Evolutionary conservation across 2,329 filamentous ascomycete species (phyloP).

Genomic region (Dactylella cylindrospora): DNA sequence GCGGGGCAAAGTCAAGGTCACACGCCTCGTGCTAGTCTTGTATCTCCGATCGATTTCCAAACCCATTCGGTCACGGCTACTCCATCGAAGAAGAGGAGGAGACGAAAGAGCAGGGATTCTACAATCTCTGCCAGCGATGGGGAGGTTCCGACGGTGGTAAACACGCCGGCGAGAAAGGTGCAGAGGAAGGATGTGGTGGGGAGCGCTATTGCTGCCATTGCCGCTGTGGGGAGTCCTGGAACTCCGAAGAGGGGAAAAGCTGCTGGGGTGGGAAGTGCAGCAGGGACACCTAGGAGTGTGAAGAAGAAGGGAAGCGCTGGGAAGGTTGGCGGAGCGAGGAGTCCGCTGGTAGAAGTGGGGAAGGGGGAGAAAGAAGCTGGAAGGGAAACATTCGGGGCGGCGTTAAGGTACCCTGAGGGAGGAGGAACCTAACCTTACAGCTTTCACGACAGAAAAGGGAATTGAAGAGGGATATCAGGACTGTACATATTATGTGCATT

Average conservation of each 20-base stretch:
- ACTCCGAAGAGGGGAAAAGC: conserved; percentile 44
- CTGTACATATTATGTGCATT: too few relatives aligned
- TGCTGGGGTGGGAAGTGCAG: conserved; percentile 7
- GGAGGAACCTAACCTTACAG: conserved; percentile 17
- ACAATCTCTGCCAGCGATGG: conserved; percentile 47
- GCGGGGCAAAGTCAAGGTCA: too few relatives aligned
- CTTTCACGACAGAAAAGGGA: neutral
- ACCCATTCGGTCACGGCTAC: conserved; percentile 12
- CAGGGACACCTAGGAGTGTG: conserved; percentile 46
- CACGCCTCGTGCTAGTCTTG: too few relatives aligned
- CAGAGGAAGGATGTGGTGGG: conserved; percentile 36
- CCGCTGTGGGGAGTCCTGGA: conserved; percentile 41
- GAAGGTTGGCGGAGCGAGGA: conserved; percentile 23
- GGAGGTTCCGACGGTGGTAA: conserved; percentile 41
- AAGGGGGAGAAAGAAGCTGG: conserved; percentile 8
- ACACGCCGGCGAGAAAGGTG: conserved; percentile 41
- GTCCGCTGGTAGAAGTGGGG: conserved; percentile 11
- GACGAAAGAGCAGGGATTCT: conserved; percentile 46
- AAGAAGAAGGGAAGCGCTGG: conserved; percentile 32
- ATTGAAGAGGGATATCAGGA: too few relatives aligned
- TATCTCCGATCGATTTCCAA: conserved; percentile 46
- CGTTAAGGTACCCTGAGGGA: conserved; percentile 29
- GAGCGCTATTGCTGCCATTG: conserved; percentile 14
- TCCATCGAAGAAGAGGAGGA: conserved; percentile 42
- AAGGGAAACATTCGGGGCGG: conserved; percentile 27